Evolutionary conservation across 352 stramenopile genomes (phyloP).

Genomic region (Phytophthora fragariae): DNA sequence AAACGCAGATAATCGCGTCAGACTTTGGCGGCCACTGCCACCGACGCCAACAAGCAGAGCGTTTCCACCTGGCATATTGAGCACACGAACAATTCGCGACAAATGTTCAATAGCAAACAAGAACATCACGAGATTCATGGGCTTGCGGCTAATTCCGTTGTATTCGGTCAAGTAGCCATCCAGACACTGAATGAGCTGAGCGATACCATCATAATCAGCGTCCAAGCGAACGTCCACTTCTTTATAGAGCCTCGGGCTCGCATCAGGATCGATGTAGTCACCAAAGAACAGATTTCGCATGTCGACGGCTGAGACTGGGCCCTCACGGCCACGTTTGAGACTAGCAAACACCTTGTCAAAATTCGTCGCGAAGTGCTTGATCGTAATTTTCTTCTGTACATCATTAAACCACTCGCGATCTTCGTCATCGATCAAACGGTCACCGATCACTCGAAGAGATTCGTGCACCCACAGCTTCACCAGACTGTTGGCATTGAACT

Average conservation of each 20-base stretch:
- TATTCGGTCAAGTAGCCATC: slow-evolving; percentile 93
- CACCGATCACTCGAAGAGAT: slow-evolving; percentile 95
- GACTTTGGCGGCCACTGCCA: slow-evolving; percentile 91
- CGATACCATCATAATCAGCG: slow-evolving; percentile 79
- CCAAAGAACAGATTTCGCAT: slow-evolving; percentile 95
- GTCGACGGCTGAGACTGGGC: slow-evolving; percentile 74
- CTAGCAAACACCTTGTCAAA: slow-evolving; percentile 90
- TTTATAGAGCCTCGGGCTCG: slow-evolving; percentile 79
- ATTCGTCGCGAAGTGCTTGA: slow-evolving; percentile 88
- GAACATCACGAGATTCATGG: slow-evolving; percentile 98
- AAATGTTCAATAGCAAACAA: slow-evolving; percentile 96
- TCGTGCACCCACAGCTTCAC: slow-evolving; percentile 96
- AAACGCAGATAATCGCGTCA: slow-evolving; percentile 93
- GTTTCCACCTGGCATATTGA: slow-evolving; percentile 96
- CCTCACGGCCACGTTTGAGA: slow-evolving; percentile 78
- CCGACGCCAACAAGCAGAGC: slow-evolving; percentile 94
- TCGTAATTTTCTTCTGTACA: slow-evolving; percentile 87
- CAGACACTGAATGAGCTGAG: slow-evolving; percentile 82
- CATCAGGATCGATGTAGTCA: slow-evolving; percentile 90
- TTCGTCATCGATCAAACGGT: slow-evolving; percentile 93
- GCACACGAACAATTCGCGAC: slow-evolving; percentile 90
- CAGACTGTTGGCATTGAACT: slow-evolving; percentile 83
- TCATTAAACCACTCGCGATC: slow-evolving; percentile 94
- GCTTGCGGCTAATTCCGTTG: slow-evolving; percentile 93
- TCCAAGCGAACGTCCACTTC: slow-evolving; percentile 80